Percentiles rank a stretch among this genome's conserved stretches.
Evolutionary conservation across 116 monocot genomes (phyloP).

Genomic region (Posidonia oceanica): DNA sequence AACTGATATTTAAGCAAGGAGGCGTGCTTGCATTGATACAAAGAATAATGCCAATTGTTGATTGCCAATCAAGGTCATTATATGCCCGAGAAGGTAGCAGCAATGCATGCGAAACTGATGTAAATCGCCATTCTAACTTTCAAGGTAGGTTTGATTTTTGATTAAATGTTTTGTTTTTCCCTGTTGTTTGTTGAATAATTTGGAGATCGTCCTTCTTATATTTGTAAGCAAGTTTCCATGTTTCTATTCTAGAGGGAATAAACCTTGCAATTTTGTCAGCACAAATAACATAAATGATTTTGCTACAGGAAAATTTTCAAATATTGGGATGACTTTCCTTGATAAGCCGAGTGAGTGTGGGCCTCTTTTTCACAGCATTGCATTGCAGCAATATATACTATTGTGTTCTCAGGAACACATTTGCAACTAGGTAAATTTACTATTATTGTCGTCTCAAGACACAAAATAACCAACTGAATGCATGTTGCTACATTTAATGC

Average conservation of each 20-base stretch:
- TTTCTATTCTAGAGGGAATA: too few species aligned
- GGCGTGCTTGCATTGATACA: slow-evolving; percentile 60
- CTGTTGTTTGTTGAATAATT: too few species aligned
- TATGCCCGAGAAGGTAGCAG: not conserved
- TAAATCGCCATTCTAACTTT: slow-evolving; percentile 5
- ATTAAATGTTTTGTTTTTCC: too few species aligned
- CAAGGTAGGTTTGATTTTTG: slow-evolving; percentile 14
- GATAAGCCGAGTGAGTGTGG: slow-evolving; percentile 31
- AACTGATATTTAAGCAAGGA: slow-evolving; percentile 26
- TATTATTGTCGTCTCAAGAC: too few species aligned
- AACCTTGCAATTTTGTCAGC: too few species aligned
- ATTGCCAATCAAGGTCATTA: slow-evolving; percentile 12
- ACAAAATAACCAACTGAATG: too few species aligned
- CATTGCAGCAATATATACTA: slow-evolving; percentile 87
- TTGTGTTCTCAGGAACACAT: slow-evolving; percentile 73
- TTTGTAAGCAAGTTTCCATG: too few species aligned
- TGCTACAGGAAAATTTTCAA: slow-evolving; percentile 36
- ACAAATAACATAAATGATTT: not conserved
- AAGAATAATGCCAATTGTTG: slow-evolving; percentile 43
- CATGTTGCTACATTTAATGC: too few species aligned
- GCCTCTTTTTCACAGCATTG: slow-evolving; percentile 70
- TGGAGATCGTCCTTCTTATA: too few species aligned
- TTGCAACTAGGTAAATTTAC: not conserved
- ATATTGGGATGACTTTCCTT: slow-evolving; percentile 51
- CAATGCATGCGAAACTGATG: slow-evolving; percentile 8